phyloP scores from a whole-genome alignment of 2,329 filamentous ascomycete genomes.

The Trichoderma koningii region DNA sequence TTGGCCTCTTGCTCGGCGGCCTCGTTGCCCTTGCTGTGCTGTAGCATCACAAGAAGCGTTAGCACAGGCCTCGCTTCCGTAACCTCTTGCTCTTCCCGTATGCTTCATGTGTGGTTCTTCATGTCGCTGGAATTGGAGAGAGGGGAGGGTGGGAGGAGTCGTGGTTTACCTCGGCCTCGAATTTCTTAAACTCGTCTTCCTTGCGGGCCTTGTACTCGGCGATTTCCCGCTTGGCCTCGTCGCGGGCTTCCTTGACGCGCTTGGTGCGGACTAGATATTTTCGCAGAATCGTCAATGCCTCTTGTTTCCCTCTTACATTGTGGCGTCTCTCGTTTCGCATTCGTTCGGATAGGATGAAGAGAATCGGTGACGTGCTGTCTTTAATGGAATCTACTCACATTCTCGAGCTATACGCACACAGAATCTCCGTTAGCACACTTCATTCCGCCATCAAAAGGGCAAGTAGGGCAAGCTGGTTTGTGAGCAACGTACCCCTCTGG shows the following conservation, averaged over 20 bases:
- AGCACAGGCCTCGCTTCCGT: too few species aligned
- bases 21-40: constrained; percentile 92
- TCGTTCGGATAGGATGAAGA: neutral
- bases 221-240: constrained; percentile 97
- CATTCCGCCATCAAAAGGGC: neutral
- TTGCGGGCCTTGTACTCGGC: constrained; percentile 87
- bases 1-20: constrained; percentile 79
- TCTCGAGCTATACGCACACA: constrained; percentile 67
- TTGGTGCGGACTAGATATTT: constrained; percentile 72
- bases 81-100: too few species aligned
- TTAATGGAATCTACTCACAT: constrained; percentile 62
- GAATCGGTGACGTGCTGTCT: too few species aligned
- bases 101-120: too few species aligned
- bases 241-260: constrained; percentile 92
- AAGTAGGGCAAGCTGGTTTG: neutral
- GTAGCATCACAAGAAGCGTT: neutral
- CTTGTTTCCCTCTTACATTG: neutral
- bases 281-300: neutral
- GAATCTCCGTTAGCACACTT: neutral
- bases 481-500: constrained; percentile 73
- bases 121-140: too few species aligned
- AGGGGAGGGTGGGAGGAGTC: too few species aligned
- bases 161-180: constrained; percentile 67
- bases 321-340: too few species aligned
- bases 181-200: constrained; percentile 93